phyloP scores from a whole-genome alignment of 1,284 basidiomycete genomes.

The Sutorius eximius region DNA sequence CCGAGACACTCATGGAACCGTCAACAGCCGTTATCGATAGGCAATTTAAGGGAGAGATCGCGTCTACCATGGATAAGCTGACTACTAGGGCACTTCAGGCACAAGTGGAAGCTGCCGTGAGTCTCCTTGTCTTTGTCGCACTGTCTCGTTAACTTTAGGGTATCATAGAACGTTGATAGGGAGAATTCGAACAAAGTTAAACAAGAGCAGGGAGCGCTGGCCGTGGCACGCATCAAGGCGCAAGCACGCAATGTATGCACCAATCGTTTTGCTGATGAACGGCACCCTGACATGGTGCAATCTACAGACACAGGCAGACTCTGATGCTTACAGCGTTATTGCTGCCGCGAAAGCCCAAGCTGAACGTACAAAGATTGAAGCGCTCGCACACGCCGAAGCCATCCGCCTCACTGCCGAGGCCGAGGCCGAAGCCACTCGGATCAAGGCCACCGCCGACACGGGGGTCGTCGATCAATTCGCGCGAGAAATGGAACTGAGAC shows the following conservation, averaged over 20 bases:
- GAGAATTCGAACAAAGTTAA: slow-evolving; percentile 85
- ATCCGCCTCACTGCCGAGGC: slow-evolving; percentile 70
- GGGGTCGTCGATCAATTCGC: slow-evolving; percentile 65
- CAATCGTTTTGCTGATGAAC: not conserved
- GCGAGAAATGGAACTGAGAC: slow-evolving; percentile 68
- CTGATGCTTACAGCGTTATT: slow-evolving; percentile 69
- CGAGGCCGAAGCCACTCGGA: slow-evolving; percentile 66
- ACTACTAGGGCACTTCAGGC: slow-evolving; percentile 79
- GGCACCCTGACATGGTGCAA: slow-evolving; percentile 9
- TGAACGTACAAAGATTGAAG: slow-evolving; percentile 66
- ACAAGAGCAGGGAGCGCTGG: slow-evolving; percentile 73
- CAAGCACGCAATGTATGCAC: slow-evolving; percentile 55
- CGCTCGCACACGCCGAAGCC: slow-evolving; percentile 71
- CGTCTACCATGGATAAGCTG: slow-evolving; percentile 78
- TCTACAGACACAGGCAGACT: slow-evolving; percentile 62
- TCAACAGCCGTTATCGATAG: slow-evolving; percentile 72
- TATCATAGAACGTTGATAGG: slow-evolving; percentile 67
- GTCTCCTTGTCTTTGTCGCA: slow-evolving; percentile 23
- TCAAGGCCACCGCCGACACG: slow-evolving; percentile 63
- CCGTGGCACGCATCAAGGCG: slow-evolving; percentile 74
- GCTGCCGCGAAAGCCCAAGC: slow-evolving; percentile 75
- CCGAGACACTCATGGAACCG: not conserved
- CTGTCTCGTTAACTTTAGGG: not conserved
- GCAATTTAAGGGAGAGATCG: slow-evolving; percentile 82
- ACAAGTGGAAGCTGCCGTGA: slow-evolving; percentile 78